Evolutionary conservation across 108 stramenopile species (phyloP).

Genomic region (Cylindrotheca closterium): DNA sequence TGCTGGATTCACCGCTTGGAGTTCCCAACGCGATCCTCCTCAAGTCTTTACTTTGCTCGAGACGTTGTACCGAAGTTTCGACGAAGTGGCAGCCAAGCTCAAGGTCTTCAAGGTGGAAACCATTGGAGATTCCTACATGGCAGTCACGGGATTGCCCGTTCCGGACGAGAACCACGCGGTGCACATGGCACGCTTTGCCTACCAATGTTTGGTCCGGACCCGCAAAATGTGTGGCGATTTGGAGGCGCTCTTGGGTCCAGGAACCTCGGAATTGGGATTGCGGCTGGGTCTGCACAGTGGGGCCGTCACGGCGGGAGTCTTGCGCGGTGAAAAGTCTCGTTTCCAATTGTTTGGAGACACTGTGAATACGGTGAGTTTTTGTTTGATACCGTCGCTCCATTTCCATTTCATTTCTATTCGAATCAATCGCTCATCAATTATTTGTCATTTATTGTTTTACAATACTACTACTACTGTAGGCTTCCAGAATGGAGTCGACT

Average conservation of each 20-base stretch:
- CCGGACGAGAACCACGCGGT: conserved; percentile 49
- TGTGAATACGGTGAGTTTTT: conserved; percentile 65
- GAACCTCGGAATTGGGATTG: conserved; percentile 37
- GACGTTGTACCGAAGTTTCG: conserved; percentile 28
- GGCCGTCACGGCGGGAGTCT: conserved; percentile 56
- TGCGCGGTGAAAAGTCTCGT: conserved; percentile 55
- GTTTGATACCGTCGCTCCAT: too few species aligned
- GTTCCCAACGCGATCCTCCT: conserved; percentile 21
- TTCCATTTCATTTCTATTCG: too few species aligned
- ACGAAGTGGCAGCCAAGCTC: conserved; percentile 26
- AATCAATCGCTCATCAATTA: too few species aligned
- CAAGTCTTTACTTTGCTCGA: conserved; percentile 32
- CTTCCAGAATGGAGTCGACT: conserved; percentile 52
- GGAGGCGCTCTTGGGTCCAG: conserved; percentile 24
- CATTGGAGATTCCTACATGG: conserved; percentile 70
- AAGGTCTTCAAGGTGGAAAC: conserved; percentile 33
- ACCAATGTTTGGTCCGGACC: conserved; percentile 40
- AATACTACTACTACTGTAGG: too few species aligned
- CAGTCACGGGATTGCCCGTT: conserved; percentile 53
- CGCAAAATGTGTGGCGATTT: conserved; percentile 29
- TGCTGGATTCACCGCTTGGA: conserved; percentile 34
- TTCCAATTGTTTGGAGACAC: conserved; percentile 72
- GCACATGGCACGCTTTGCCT: conserved; percentile 48
- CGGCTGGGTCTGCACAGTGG: conserved; percentile 60
- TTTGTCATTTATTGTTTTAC: too few species aligned